A percentile compares a stretch with the other conserved stretches of the same genome.
phyloP scores from a whole-genome alignment of 2,329 filamentous ascomycete species.

The Alternaria novae-zelandiae region DNA sequence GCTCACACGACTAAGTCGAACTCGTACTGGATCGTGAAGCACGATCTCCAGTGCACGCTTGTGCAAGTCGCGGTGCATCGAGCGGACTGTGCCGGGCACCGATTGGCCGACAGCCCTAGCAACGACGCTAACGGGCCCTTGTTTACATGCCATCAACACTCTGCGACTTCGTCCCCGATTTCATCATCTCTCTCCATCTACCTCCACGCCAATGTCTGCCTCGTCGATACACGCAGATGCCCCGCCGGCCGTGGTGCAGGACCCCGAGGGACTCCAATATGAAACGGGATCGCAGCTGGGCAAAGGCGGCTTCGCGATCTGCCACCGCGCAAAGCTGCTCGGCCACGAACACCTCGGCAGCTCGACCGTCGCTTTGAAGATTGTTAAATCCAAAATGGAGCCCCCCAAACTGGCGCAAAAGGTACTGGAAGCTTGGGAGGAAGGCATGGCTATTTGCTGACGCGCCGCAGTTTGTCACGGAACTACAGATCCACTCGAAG shows the following conservation, averaged over 20 bases:
- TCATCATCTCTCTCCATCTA: conserved; percentile 32
- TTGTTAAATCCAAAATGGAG: conserved; percentile 81
- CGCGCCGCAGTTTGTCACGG: conserved; percentile 68
- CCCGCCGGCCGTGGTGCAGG: conserved; percentile 64
- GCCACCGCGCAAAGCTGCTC: conserved; percentile 73
- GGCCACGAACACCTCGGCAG: conserved; percentile 62
- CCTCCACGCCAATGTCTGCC: conserved; percentile 44
- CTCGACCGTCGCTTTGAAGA: conserved; percentile 77
- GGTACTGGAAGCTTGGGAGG: conserved; percentile 56
- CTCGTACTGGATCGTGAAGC: not conserved
- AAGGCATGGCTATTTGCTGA: conserved; percentile 23
- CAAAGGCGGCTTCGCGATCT: conserved; percentile 83
- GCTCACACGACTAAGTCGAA: conserved; percentile 1
- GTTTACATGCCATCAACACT: conserved; percentile 27
- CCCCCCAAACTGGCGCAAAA: conserved; percentile 84
- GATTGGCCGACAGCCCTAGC: conserved; percentile 15
- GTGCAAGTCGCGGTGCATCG: conserved; percentile 10
- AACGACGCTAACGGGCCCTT: conserved; percentile 16
- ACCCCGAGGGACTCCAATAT: conserved; percentile 75
- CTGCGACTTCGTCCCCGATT: conserved; percentile 32
- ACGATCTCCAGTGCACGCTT: conserved; percentile 1
- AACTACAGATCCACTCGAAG: conserved; percentile 98
- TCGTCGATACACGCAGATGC: conserved; percentile 59
- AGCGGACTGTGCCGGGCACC: conserved; percentile 4
- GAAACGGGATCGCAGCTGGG: conserved; percentile 76